Percentiles rank a stretch among this genome's conserved stretches.
Conservation (phyloP, 2,329 filamentous ascomycete species). For the Aspergillus hortae region DNA sequence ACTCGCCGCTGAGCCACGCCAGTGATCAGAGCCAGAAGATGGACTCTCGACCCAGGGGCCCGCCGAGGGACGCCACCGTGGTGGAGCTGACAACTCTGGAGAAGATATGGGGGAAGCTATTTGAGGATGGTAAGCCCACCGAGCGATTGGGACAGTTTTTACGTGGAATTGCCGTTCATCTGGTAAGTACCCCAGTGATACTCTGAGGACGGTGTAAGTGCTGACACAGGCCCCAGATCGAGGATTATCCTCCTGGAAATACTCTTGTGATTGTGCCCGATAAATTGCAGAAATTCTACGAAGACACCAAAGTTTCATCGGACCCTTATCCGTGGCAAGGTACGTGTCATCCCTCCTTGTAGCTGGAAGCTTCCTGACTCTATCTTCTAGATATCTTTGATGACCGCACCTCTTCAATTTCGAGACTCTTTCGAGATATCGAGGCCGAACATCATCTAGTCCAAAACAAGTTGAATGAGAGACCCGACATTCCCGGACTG, state of each 20-base stretch:
- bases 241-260: conserved; percentile 64
- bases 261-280: conserved; percentile 70
- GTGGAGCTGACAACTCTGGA: conserved; percentile 60
- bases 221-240: conserved; percentile 50
- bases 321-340: conserved; percentile 69
- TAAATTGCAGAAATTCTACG: conserved; percentile 73
- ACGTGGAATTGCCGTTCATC: conserved; percentile 67
- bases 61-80: conserved; percentile 36
- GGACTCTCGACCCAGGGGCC: conserved; percentile 34
- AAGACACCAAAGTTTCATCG: conserved; percentile 58
- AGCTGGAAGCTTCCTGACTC: conserved; percentile 10
- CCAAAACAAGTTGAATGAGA: conserved; percentile 50
- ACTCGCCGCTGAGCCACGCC: conserved; percentile 34
- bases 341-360: conserved; percentile 26
- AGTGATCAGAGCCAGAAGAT: conserved; percentile 30
- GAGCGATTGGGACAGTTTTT: conserved; percentile 67
- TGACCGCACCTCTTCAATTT: conserved; percentile 51
- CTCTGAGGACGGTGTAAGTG: background rate
- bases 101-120: conserved; percentile 72
- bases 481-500: conserved; percentile 60
- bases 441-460: conserved; percentile 62
- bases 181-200: conserved; percentile 51
- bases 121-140: conserved; percentile 66
- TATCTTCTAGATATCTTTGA: conserved; percentile 51
- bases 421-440: conserved; percentile 55